Base-by-base conservation (phyloP, 768 basidiomycete species). In the Suillus discolor region DNA sequence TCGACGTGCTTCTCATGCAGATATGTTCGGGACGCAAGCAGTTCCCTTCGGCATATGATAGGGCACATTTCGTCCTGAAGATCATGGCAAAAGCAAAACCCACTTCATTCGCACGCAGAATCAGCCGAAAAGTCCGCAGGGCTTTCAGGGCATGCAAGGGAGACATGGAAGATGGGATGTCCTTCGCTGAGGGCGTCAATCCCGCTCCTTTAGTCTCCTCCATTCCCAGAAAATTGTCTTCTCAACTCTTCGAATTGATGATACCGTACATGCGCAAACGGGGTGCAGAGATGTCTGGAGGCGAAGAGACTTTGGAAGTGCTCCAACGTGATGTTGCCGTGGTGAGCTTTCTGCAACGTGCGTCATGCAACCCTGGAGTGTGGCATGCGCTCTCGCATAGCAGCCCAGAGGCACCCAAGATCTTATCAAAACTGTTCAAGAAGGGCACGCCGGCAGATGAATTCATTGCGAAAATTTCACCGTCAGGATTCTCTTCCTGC, bases 231-330 rank as follows among this genome's bases (percentile, higher is more conserved):
- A 20, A 55, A 11, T n/a, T 6, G 20, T 55, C 45, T 73, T 66
- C 51, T 64, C 71, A 9, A 69, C 75, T 20, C 11, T 61, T 28
- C 67, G 71, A 20, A 79, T 77, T 66, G 69, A 73, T 57, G 62
- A 54, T 61, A 77, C 62, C 67, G 67, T 25, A 23, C 80, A 23
- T 78, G 53, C 20, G 2, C 9, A 20, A 11, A 31, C 53, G 9
- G 53, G 53, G 53, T 11, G 34, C 12, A 20, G 31, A n/a, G 20
- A 55, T 55, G 31, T 55, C 20, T 36, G 34, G 34, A 36, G 34
- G 12, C 5, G 54, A n/a, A 15, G 54, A 34, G 11, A 55, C n/a
- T 55, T 55, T 55, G 34, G 31, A 15, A 36, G 20, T 6, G 54
- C 54, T 55, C 20, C 54, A n/a, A 36, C 2, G n/a, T 7, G 54